Evolutionary conservation across 352 stramenopile species (phyloP).

Genomic region (Pythium utonaiense): DNA sequence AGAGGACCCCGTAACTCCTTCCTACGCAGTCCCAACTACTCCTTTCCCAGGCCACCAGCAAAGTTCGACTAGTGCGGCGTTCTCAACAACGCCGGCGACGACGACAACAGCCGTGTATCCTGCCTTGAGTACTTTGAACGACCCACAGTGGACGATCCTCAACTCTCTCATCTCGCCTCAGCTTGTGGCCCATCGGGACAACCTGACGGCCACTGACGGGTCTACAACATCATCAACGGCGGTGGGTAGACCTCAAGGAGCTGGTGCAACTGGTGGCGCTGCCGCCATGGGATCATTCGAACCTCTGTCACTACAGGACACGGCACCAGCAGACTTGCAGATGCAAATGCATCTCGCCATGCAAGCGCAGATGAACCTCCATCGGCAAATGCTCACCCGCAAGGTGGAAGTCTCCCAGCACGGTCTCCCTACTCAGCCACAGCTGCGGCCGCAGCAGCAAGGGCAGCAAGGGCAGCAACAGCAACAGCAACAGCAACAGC

Average conservation of each 20-base stretch:
- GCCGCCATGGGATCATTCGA: slow-evolving; percentile 24
- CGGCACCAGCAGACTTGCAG: slow-evolving; percentile 48
- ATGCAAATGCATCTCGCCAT: slow-evolving; percentile 86
- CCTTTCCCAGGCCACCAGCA: not conserved
- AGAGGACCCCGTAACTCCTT: not conserved
- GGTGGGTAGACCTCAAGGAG: not conserved
- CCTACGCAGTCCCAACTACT: not conserved
- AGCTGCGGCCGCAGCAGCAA: slow-evolving; percentile 16
- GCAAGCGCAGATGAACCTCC: slow-evolving; percentile 86
- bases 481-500: slow-evolving; percentile 22
- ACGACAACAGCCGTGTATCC: not conserved
- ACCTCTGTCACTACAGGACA: not conserved
- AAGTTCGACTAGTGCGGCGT: not conserved
- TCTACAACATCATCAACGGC: not conserved
- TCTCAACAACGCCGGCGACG: not conserved
- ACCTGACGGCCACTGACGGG: not conserved
- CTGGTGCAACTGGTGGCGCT: not conserved
- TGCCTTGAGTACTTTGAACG: slow-evolving; percentile 38
- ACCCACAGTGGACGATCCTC: slow-evolving; percentile 78
- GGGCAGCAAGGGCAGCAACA: slow-evolving; percentile 18
- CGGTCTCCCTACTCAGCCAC: slow-evolving; percentile 26
- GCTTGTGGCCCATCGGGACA: slow-evolving; percentile 13
- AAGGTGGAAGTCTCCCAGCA: slow-evolving; percentile 81
- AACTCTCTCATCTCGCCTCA: slow-evolving; percentile 78
- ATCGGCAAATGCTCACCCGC: slow-evolving; percentile 78